Evolutionary conservation across 441 rosid species (phyloP).

Genomic region (Mallotus japonicus): DNA sequence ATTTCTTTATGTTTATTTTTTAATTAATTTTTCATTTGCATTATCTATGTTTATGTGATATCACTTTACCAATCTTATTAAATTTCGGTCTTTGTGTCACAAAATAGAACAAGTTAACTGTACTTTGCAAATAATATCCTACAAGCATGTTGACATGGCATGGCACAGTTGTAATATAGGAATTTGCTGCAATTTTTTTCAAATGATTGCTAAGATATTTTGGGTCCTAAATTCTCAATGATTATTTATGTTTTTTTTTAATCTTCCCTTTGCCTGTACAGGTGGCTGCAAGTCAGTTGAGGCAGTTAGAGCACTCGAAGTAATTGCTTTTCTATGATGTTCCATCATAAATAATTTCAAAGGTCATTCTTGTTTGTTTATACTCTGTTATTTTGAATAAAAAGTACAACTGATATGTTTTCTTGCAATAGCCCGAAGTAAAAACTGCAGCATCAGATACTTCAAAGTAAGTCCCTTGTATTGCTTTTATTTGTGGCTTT

Average conservation of each 20-base stretch:
- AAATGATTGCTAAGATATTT: background rate
- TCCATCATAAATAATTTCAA: background rate
- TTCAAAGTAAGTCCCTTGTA: constrained; percentile 45
- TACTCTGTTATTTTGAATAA: background rate
- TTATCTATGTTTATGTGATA: background rate
- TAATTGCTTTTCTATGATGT: constrained; percentile 21
- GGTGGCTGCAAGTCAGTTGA: constrained; percentile 29
- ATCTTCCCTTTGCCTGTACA: constrained; percentile 18
- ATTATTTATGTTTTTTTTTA: background rate
- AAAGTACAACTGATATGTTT: constrained; percentile 15
- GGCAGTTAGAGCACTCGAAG: constrained; percentile 24
- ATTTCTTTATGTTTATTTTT: background rate
- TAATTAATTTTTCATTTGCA: background rate
- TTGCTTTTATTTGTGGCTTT: constrained; percentile 19
- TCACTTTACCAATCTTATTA: too few species aligned
- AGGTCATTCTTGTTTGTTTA: constrained; percentile 1
- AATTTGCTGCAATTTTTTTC: background rate
- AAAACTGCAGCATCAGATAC: constrained; percentile 42
- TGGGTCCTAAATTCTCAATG: background rate
- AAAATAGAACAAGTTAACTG: too few species aligned
- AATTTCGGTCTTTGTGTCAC: too few species aligned
- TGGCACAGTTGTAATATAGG: too few species aligned
- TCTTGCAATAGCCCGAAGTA: constrained; percentile 38
- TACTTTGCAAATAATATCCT: too few species aligned
- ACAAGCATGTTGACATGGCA: too few species aligned